A percentile compares a stretch with the other conserved stretches of the same genome.
Evolutionary conservation across 2,329 filamentous ascomycete genomes (phyloP).

Genomic region (Pseudocercospora musae): DNA sequence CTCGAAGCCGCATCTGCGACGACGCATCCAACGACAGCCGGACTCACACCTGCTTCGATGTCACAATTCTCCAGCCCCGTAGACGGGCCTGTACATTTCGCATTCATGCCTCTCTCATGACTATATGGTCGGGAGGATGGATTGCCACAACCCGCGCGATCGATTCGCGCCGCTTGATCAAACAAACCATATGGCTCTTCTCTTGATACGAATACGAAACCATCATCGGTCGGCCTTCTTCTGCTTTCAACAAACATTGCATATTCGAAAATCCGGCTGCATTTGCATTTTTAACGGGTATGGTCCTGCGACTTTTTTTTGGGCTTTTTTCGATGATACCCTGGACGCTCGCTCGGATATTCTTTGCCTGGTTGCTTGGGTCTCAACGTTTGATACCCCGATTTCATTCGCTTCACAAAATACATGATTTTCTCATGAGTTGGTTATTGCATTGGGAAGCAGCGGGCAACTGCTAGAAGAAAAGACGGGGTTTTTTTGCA

Average conservation of each 20-base stretch:
- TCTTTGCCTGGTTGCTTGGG: neutral
- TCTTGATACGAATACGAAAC: neutral
- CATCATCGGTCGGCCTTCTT: neutral
- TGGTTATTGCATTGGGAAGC: neutral
- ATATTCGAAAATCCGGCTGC: neutral
- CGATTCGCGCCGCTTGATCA: neutral
- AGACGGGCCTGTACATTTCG: constrained; percentile 28
- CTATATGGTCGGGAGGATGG: constrained; percentile 22
- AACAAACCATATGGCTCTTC: neutral
- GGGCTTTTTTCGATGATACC: constrained; percentile 2
- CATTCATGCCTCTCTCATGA: constrained; percentile 32
- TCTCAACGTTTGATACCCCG: neutral
- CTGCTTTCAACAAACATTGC: neutral
- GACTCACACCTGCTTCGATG: constrained; percentile 23
- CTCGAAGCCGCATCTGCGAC: constrained; percentile 27
- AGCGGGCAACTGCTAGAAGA: neutral
- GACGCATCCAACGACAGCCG: constrained; percentile 29
- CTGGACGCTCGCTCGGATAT: neutral
- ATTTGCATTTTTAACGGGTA: neutral
- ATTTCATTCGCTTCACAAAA: constrained; percentile 2
- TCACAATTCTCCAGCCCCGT: constrained; percentile 32
- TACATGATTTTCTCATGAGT: neutral
- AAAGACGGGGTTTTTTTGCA: neutral
- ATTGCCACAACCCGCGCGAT: neutral
- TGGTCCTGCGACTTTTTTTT: neutral